Conservation (phyloP, 192 early-diverging fungal genomes). For the Entomortierella chlamydospora region DNA sequence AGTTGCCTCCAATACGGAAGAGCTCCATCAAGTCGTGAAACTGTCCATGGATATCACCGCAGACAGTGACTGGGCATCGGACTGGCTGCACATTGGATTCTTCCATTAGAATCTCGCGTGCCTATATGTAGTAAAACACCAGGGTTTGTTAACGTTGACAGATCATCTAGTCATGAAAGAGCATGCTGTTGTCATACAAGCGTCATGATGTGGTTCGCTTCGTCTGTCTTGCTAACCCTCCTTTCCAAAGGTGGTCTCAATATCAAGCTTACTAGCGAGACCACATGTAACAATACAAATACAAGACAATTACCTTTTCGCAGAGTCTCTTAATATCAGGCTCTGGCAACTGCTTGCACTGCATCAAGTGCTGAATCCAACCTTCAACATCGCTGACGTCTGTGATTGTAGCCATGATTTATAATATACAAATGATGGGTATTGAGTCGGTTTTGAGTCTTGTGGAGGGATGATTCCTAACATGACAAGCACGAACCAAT, state of each 20-base stretch:
- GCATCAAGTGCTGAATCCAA: conserved; percentile 91
- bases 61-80: conserved; percentile 95
- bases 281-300: too few species aligned
- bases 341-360: conserved; percentile 97
- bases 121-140: conserved; percentile 38
- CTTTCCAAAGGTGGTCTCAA: too few species aligned
- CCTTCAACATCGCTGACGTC: conserved; percentile 91
- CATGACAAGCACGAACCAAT: not conserved
- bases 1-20: conserved; percentile 96
- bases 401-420: conserved; percentile 48
- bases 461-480: not conserved
- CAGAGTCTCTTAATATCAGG: conserved; percentile 96
- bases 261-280: too few species aligned
- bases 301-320: conserved; percentile 85
- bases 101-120: conserved; percentile 94
- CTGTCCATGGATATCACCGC: conserved; percentile 99
- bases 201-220: too few species aligned
- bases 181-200: too few species aligned
- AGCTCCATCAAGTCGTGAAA: conserved; percentile 98
- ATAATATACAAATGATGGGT: too few species aligned
- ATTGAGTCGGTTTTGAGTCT: too few species aligned
- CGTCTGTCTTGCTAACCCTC: too few species aligned
- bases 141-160: not conserved
- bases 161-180: too few species aligned
- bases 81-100: conserved; percentile 99